Percentiles rank a stretch among this genome's conserved stretches.
phyloP scores from a whole-genome alignment of 2,329 filamentous ascomycete genomes.

The Tolypocladium amazonense region DNA sequence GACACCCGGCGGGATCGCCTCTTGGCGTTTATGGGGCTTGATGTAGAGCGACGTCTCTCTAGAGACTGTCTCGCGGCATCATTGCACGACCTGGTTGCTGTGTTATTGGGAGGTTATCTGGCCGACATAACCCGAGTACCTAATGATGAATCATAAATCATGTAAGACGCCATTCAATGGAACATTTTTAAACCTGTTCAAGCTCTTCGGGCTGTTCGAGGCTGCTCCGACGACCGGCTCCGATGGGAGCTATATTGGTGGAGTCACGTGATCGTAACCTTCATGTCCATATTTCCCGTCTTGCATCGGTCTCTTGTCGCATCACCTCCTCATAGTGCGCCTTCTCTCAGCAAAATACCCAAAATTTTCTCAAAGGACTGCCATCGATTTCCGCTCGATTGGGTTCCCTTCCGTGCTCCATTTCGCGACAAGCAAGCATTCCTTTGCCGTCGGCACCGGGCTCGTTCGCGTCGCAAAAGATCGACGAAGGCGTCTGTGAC shows the following conservation, averaged over 20 bases:
- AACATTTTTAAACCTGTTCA: not conserved
- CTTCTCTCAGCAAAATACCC: not conserved
- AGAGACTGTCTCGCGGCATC: not conserved
- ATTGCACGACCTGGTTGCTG: not conserved
- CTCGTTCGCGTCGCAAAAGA: not conserved
- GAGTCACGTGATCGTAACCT: not conserved
- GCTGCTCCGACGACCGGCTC: not conserved
- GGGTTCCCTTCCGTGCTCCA: not conserved
- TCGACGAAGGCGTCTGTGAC: not conserved
- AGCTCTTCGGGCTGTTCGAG: not conserved
- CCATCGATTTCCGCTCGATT: not conserved
- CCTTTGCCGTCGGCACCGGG: not conserved
- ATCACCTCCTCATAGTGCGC: not conserved
- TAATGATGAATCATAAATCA: constrained; percentile 16
- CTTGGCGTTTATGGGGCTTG: not conserved
- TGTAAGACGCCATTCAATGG: not conserved
- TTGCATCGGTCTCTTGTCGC: not conserved
- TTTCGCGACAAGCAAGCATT: not conserved
- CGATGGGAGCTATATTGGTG: not conserved
- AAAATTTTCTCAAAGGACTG: not conserved
- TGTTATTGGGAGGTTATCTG: not conserved
- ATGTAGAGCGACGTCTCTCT: not conserved
- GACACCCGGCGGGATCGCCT: not conserved
- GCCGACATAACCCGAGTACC: constrained; percentile 14
- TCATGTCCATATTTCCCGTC: not conserved